Evolutionary conservation across 2,329 filamentous ascomycete genomes (phyloP).

Genomic region (Fusarium irregulare): DNA sequence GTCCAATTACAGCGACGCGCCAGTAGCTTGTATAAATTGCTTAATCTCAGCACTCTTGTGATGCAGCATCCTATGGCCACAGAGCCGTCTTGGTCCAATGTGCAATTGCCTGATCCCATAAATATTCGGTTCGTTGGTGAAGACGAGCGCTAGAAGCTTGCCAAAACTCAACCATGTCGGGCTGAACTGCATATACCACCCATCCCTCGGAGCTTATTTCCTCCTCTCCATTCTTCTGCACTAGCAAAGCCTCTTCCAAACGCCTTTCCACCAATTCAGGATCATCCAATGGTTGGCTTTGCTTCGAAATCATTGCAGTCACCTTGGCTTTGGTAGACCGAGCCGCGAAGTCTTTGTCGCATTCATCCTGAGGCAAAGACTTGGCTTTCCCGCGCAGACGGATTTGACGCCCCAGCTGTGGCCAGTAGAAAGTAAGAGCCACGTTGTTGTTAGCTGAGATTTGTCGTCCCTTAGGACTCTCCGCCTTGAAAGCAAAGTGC

Average conservation of each 20-base stretch:
- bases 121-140: conserved; percentile 6
- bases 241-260: not conserved
- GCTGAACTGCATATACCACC: conserved; percentile 12
- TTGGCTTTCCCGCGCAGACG: not conserved
- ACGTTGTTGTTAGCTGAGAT: not conserved
- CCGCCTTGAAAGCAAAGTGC: conserved; percentile 15
- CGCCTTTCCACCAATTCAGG: not conserved
- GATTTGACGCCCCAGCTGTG: conserved; percentile 2
- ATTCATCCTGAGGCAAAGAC: not conserved
- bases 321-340: conserved; percentile 7
- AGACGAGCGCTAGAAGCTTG: conserved; percentile 16
- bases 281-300: conserved; percentile 9
- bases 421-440: conserved; percentile 19
- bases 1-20: not conserved
- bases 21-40: not conserved
- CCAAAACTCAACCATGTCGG: conserved; percentile 9
- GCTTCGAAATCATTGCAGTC: conserved; percentile 11
- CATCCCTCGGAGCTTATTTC: not conserved
- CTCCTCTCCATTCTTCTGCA: not conserved
- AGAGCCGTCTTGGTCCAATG: not conserved
- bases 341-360: conserved; percentile 5
- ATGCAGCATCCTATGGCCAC: not conserved
- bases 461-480: conserved; percentile 9
- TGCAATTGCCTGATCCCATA: not conserved
- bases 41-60: not conserved